phyloP scores from a whole-genome alignment of 148 eudicot species.

The Chenopodium album region DNA sequence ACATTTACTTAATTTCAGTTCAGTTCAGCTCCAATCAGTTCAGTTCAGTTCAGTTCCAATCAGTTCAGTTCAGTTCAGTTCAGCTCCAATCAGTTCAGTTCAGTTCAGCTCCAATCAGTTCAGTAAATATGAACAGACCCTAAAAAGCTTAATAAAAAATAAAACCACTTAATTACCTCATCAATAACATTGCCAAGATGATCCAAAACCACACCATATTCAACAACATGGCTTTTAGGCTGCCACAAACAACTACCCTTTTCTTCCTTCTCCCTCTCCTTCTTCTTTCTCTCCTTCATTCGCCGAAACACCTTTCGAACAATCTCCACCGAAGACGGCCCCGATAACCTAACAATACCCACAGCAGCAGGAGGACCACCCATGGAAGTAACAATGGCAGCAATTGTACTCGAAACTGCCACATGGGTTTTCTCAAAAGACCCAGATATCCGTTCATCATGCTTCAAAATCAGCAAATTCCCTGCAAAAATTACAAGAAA shows the following conservation, averaged over 20 bases:
- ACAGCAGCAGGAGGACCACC: slow-evolving; percentile 95
- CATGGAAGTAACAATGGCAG: slow-evolving; percentile 90
- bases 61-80: too few relatives aligned
- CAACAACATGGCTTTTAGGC: slow-evolving; percentile 82
- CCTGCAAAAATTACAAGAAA: slow-evolving; percentile 34
- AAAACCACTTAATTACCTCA: slow-evolving; percentile 55
- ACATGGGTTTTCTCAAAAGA: slow-evolving; percentile 27
- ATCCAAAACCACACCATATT: slow-evolving; percentile 77
- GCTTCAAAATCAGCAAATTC: slow-evolving; percentile 40
- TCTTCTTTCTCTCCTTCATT: slow-evolving; percentile 26
- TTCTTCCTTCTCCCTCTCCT: background rate
- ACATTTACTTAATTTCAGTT: too few relatives aligned
- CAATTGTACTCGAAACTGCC: slow-evolving; percentile 59
- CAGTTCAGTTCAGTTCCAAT: too few relatives aligned
- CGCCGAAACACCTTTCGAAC: slow-evolving; percentile 56
- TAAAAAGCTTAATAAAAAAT: background rate
- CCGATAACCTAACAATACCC: slow-evolving; percentile 87
- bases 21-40: too few relatives aligned
- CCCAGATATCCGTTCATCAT: slow-evolving; percentile 64
- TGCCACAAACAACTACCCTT: slow-evolving; percentile 43
- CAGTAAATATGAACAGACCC: too few relatives aligned
- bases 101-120: too few relatives aligned
- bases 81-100: too few relatives aligned
- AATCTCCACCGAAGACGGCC: slow-evolving; percentile 71
- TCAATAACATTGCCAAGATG: slow-evolving; percentile 62